Evolutionary conservation across 2,329 filamentous ascomycete species (phyloP), one percentile per base, ranked within the genome.

Genomic region (Fusarium sp.): DNA sequence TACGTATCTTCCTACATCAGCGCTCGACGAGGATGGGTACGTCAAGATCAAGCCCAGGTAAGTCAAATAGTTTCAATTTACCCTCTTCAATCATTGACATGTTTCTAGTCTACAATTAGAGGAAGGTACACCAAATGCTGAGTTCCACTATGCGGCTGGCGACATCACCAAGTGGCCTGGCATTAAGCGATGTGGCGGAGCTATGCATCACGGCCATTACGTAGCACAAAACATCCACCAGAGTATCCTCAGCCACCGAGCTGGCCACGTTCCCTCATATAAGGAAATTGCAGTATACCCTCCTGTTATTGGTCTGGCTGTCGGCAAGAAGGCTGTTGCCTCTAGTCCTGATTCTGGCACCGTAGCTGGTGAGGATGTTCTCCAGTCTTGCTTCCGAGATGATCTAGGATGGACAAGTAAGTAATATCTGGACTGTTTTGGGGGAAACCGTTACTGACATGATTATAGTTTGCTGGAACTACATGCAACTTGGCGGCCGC

Each of bases 121-220:
- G 2, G 72, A 80, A 3, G 80, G 80, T 0, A 82, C 87, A 0
- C 83, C 89, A 7, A 90, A 93, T 68, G 79, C 86, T 14, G 80
- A 82, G 1, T 79, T 80, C 28, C 92, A 94, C 77, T 92, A 90
- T 73, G 91, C 89, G 14, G 84, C 88, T 25, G 92, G 92, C 18
- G 92, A 95, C 75, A 82, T 92, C 18, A 87, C 86, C 32, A 81
- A 83, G 49, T 94, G 92, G 92, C 87, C 90, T 0, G 92, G 92
- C 45, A 93, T 95, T 81, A 94, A 93, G 82, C 90, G 92, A 46
- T 93, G 90, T 73, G 92, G 92, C 25, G 87, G 84, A 18, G 92
- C 92, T 34, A 92, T 94, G 86, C 87, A 92, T 75, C 89, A 90
- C 83, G 92, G 92, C 40, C 87, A 89, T 74, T 84, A 86, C 65